Conservation (phyloP, 495 filamentous ascomycete species). For the Podospora comata region DNA sequence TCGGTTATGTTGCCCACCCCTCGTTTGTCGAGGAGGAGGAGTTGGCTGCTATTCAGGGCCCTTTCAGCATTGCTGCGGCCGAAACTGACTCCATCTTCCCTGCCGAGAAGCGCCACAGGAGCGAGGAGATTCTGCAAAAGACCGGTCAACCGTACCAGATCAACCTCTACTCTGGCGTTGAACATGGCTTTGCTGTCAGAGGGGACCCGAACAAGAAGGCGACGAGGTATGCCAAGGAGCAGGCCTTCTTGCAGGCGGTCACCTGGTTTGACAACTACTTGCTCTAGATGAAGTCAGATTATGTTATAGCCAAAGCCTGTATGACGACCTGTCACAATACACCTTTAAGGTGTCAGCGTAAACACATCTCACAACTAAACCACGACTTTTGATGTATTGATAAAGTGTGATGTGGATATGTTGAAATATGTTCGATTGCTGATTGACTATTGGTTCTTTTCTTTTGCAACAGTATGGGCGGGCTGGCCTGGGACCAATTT, state of each 20-base stretch:
- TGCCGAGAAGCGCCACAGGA: conserved; percentile 61
- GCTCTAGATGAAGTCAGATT: conserved; percentile 27
- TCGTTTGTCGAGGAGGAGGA: conserved; percentile 74
- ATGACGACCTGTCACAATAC: too few relatives aligned
- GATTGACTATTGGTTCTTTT: too few relatives aligned
- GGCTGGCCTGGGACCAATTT: too few relatives aligned
- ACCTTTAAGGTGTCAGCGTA: too few relatives aligned
- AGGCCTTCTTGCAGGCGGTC: conserved; percentile 78
- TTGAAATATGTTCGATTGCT: too few relatives aligned
- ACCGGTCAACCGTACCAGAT: conserved; percentile 72
- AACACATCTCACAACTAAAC: too few relatives aligned
- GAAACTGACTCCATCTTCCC: conserved; percentile 81
- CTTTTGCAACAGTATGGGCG: too few relatives aligned
- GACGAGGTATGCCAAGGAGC: conserved; percentile 77
- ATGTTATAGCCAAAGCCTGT: too few relatives aligned
- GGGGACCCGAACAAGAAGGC: conserved; percentile 57
- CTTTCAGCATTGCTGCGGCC: conserved; percentile 72
- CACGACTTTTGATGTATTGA: too few relatives aligned
- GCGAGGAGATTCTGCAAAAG: conserved; percentile 55
- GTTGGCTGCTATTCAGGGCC: conserved; percentile 64
- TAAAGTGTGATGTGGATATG: too few relatives aligned
- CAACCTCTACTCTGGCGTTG: conserved; percentile 70
- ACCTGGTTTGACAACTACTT: conserved; percentile 66
- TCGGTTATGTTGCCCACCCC: conserved; percentile 74
- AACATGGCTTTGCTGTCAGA: conserved; percentile 78